phyloP scores from a whole-genome alignment of 2,329 filamentous ascomycete genomes.

The Chaetomium olivaceum region DNA sequence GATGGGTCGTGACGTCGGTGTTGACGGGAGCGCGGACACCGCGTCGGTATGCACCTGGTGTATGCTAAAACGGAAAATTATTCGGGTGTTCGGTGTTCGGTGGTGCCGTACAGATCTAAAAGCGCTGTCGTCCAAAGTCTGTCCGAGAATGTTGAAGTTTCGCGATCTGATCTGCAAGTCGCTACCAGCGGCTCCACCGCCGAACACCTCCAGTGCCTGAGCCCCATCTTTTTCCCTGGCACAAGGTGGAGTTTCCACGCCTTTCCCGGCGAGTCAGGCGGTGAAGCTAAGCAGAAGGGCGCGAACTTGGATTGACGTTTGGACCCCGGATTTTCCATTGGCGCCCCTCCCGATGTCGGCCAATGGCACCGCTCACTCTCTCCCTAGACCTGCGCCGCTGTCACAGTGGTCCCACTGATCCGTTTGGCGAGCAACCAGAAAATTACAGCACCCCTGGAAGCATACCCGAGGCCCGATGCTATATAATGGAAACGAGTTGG shows the following conservation, averaged over 20 bases:
- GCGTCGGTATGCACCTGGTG: background rate
- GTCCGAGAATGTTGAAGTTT: slow-evolving; percentile 4
- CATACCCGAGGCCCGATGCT: slow-evolving; percentile 3
- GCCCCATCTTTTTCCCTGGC: slow-evolving; percentile 13
- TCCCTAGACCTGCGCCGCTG: background rate
- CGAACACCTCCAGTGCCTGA: background rate
- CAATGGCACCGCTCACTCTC: slow-evolving; percentile 21
- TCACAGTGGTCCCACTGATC: slow-evolving; percentile 21
- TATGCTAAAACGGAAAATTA: background rate
- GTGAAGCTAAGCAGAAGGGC: slow-evolving; percentile 25
- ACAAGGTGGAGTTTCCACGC: background rate
- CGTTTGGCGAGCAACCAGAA: slow-evolving; percentile 14
- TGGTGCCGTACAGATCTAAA: background rate
- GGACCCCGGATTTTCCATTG: slow-evolving; percentile 15
- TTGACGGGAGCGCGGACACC: too few species aligned
- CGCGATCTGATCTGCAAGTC: slow-evolving; percentile 18
- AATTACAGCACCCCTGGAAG: slow-evolving; percentile 21
- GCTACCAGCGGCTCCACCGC: background rate
- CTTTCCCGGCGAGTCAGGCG: slow-evolving; percentile 20
- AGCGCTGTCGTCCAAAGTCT: background rate
- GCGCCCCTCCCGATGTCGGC: slow-evolving; percentile 26
- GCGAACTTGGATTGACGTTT: background rate
- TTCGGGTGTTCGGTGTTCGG: background rate
- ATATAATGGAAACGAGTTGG: slow-evolving; percentile 26
- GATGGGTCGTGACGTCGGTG: too few species aligned